phyloP scores from a whole-genome alignment of 108 stramenopile genomes.

The Craspedostauros australis region DNA sequence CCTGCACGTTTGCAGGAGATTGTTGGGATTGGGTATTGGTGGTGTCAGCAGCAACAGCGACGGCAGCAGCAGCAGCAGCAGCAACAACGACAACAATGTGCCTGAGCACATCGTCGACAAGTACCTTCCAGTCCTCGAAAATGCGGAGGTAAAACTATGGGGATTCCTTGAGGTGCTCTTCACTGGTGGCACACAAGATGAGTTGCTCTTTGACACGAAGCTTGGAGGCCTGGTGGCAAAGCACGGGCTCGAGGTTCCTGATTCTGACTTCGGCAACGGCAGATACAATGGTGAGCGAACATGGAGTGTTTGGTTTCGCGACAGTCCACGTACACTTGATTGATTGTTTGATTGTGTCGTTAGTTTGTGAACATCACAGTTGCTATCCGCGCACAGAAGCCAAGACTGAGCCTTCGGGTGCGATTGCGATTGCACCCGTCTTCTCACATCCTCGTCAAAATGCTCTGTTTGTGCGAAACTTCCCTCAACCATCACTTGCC shows the following conservation, averaged over 20 bases:
- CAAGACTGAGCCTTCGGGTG: too few relatives aligned
- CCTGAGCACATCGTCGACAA: not conserved
- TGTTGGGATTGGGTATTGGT: slow-evolving; percentile 5
- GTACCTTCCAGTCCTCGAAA: not conserved
- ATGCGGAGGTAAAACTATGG: slow-evolving; percentile 12
- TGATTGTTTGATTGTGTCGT: not conserved
- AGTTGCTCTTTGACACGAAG: slow-evolving; percentile 38
- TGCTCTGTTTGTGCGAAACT: too few relatives aligned
- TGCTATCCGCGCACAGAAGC: not conserved
- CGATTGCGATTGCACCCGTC: too few relatives aligned
- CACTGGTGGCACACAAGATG: slow-evolving; percentile 21
- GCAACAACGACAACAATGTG: slow-evolving; percentile 1
- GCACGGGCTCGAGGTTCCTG: slow-evolving; percentile 23
- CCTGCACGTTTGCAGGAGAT: slow-evolving; percentile 48
- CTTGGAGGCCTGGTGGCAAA: slow-evolving; percentile 46
- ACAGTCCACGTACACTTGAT: too few relatives aligned
- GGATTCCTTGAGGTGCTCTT: slow-evolving; percentile 24
- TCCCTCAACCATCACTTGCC: too few relatives aligned
- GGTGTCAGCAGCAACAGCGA: not conserved
- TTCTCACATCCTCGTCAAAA: too few relatives aligned
- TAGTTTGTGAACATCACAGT: not conserved
- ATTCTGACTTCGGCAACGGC: slow-evolving; percentile 49
- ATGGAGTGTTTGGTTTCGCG: not conserved
- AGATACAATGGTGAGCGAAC: slow-evolving; percentile 29
- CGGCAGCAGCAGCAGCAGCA: slow-evolving; percentile 3